These are phyloP conservation scores for Hanseniaspora lachancei DNA, from an alignment of 805 yeast genomes.

Conservation along the genomic window DNA sequence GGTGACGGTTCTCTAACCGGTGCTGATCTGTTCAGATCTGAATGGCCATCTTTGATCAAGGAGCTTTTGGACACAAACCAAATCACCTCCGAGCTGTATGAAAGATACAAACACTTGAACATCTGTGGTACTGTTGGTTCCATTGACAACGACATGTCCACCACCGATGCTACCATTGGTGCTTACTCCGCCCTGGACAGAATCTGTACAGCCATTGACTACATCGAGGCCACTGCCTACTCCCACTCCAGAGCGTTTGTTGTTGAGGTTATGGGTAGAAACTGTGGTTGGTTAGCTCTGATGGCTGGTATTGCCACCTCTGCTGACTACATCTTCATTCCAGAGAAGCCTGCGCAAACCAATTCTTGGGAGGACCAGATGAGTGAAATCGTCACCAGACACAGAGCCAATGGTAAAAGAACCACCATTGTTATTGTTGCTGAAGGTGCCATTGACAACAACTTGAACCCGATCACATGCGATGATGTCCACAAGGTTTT, in stretches of 20 bases:
- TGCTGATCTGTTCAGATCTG: constrained; percentile 61
- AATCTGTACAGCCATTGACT: constrained; percentile 66
- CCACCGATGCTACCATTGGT: constrained; percentile 74
- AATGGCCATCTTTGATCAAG: constrained; percentile 60
- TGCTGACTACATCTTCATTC: constrained; percentile 88
- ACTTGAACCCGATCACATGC: constrained; percentile 68
- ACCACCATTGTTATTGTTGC: constrained; percentile 94
- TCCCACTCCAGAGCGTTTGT: constrained; percentile 97
- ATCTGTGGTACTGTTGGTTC: constrained; percentile 70
- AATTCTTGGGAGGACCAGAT: constrained; percentile 70
- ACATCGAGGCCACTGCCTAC: constrained; percentile 92
- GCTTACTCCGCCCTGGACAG: constrained; percentile 67
- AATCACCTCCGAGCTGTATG: constrained; percentile 36
- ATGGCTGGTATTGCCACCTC: constrained; percentile 96
- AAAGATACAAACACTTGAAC: constrained; percentile 42
- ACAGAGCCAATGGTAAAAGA: constrained; percentile 77
- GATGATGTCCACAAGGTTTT: constrained; percentile 71
- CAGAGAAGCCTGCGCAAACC: constrained; percentile 77
- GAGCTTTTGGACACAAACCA: constrained; percentile 38
- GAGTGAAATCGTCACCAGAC: constrained; percentile 60
- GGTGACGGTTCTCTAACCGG: constrained; percentile 79
- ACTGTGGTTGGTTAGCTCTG: constrained; percentile 96
- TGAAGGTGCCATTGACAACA: constrained; percentile 86
- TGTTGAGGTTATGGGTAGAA: constrained; percentile 97
- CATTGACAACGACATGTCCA: constrained; percentile 76